Percentiles rank a stretch among this genome's conserved stretches.
Conservation (phyloP, 129 eudicot genomes). For the Smallanthus sonchifolius region DNA sequence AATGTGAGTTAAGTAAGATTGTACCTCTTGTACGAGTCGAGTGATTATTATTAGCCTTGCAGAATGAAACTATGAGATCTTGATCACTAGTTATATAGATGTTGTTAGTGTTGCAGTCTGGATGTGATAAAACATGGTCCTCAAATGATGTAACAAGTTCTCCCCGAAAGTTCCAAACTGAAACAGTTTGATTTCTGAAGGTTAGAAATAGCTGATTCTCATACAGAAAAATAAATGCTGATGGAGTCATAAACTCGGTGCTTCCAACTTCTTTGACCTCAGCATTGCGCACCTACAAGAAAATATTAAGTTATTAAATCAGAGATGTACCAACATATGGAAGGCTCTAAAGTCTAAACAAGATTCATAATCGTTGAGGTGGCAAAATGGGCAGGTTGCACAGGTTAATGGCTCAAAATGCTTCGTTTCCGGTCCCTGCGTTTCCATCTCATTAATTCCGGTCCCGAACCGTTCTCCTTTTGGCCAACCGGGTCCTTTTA, state of each 20-base stretch:
- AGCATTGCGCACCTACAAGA: slow-evolving; percentile 36
- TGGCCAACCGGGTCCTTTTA: no score
- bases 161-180: slow-evolving; percentile 52
- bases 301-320: not conserved
- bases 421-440: no score
- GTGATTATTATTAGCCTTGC: slow-evolving; percentile 37
- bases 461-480: no score
- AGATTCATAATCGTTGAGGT: not conserved
- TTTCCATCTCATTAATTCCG: no score
- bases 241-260: slow-evolving; percentile 46
- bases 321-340: not conserved
- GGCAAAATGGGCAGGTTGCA: not conserved
- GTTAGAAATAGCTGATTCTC: slow-evolving; percentile 43
- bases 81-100: slow-evolving; percentile 49
- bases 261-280: slow-evolving; percentile 43
- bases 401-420: not conserved
- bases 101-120: slow-evolving; percentile 51
- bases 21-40: slow-evolving; percentile 25
- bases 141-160: slow-evolving; percentile 53
- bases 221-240: slow-evolving; percentile 42
- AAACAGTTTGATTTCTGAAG: slow-evolving; percentile 39
- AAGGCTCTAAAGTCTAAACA: not conserved
- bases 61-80: slow-evolving; percentile 45
- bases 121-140: slow-evolving; percentile 43
- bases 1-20: not conserved